phyloP scores from a whole-genome alignment of 2,329 filamentous ascomycete species.

The Trichoderma breve region DNA sequence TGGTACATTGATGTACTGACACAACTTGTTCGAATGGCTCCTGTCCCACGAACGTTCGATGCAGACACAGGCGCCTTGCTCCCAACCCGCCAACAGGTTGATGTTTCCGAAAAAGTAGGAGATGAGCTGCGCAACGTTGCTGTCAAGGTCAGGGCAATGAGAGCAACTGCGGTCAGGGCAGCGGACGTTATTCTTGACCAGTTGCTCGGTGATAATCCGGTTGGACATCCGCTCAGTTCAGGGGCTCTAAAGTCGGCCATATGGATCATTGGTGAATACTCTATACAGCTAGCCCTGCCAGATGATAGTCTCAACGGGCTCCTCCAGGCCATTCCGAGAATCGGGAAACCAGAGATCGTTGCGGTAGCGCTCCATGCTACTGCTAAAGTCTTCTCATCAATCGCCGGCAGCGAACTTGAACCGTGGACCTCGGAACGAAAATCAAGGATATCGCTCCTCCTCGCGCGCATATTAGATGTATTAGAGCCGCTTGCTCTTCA shows the following conservation, averaged over 20 bases:
- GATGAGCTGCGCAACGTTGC: constrained; percentile 85
- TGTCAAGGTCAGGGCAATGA: constrained; percentile 83
- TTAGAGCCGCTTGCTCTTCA: constrained; percentile 77
- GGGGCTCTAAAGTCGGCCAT: constrained; percentile 72
- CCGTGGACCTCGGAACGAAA: constrained; percentile 73
- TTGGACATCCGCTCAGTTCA: constrained; percentile 56
- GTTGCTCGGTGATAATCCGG: constrained; percentile 50
- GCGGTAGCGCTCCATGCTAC: constrained; percentile 78
- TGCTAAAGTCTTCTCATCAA: constrained; percentile 76
- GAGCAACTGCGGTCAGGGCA: constrained; percentile 75
- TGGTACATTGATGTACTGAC: constrained; percentile 94
- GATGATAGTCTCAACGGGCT: constrained; percentile 72
- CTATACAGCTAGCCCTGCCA: constrained; percentile 66
- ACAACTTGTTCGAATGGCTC: constrained; percentile 75
- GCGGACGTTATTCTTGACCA: constrained; percentile 72
- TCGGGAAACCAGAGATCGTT: constrained; percentile 64
- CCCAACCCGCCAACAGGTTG: constrained; percentile 30
- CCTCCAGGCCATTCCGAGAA: constrained; percentile 61
- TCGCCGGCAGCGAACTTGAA: constrained; percentile 63
- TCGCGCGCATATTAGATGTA: constrained; percentile 78
- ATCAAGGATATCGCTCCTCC: constrained; percentile 70
- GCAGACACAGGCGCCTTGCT: constrained; percentile 35
- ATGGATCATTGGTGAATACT: constrained; percentile 89
- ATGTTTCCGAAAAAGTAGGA: constrained; percentile 71
- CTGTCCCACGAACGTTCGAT: constrained; percentile 43